These are phyloP conservation scores for Coccinonectria pachysandricola DNA, from an alignment of 2,329 filamentous ascomycete species.

Conservation along the genomic window DNA sequence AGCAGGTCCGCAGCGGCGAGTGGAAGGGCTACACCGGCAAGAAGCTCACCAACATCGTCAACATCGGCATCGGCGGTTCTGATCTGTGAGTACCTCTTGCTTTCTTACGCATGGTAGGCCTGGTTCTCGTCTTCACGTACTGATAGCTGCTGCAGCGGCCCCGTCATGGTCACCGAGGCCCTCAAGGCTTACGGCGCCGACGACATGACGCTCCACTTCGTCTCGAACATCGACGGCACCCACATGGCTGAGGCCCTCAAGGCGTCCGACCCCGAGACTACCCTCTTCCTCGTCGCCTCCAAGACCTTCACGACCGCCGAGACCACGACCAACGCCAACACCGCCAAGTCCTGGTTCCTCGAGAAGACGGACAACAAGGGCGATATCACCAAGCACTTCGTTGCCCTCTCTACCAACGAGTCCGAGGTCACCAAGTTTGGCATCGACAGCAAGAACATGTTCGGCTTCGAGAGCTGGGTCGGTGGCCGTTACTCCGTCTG, in stretches of 20 bases:
- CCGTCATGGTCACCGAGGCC: constrained; percentile 97
- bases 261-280: constrained; percentile 87
- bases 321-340: constrained; percentile 94
- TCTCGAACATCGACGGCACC: constrained; percentile 98
- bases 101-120: too few relatives aligned
- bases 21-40: constrained; percentile 98
- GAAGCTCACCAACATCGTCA: constrained; percentile 92
- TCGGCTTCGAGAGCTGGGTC: constrained; percentile 97
- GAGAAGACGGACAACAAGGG: constrained; percentile 64
- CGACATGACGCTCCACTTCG: constrained; percentile 87
- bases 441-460: constrained; percentile 99
- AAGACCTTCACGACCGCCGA: constrained; percentile 99
- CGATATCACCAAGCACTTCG: constrained; percentile 97
- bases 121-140: too few relatives aligned
- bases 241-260: constrained; percentile 91
- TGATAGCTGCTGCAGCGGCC: constrained; percentile 51
- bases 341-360: constrained; percentile 94
- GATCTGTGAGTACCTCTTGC: constrained; percentile 91
- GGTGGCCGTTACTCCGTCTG: constrained; percentile 97
- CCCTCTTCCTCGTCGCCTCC: constrained; percentile 95
- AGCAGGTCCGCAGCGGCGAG: constrained; percentile 84
- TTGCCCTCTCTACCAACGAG: constrained; percentile 94
- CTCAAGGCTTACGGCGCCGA: constrained; percentile 88
- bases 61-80: constrained; percentile 95
- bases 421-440: constrained; percentile 94